Conservation (phyloP, 208 protist species). For the Leptomonas seymouri region DNA sequence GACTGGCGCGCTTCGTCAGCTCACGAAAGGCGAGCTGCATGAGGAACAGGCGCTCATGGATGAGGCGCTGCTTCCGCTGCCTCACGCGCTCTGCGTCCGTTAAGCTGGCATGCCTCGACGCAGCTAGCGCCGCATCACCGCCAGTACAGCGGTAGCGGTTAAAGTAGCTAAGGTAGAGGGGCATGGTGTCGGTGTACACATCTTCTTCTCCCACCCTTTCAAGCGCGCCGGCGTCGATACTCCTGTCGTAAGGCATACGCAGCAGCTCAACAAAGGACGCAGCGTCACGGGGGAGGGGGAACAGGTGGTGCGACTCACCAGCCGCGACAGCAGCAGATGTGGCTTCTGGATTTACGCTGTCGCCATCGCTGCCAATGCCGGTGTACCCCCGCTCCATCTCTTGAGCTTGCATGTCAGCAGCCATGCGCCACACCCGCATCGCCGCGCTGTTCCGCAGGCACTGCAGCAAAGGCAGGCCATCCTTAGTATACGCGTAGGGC, state of each 20-base stretch:
- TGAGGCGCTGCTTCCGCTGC: constrained; percentile 4
- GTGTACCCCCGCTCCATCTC: background rate
- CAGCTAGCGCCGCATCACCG: background rate
- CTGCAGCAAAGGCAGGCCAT: constrained; percentile 5
- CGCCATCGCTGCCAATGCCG: background rate
- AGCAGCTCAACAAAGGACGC: constrained; percentile 28
- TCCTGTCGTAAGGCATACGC: constrained; percentile 20
- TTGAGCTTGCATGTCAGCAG: constrained; percentile 14
- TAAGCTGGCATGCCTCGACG: background rate
- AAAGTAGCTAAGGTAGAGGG: background rate
- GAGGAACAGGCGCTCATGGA: constrained; percentile 16
- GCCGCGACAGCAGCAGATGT: background rate
- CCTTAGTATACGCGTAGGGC: constrained; percentile 18
- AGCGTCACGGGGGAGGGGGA: constrained; percentile 17
- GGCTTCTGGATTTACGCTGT: background rate
- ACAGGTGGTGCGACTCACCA: background rate
- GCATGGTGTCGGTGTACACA: background rate
- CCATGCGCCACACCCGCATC: constrained; percentile 21
- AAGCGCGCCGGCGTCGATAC: background rate
- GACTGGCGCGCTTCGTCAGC: constrained; percentile 19
- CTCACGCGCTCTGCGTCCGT: background rate
- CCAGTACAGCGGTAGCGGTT: background rate
- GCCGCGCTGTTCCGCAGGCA: constrained; percentile 19
- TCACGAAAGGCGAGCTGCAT: constrained; percentile 22
- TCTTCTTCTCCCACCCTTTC: background rate